Percentiles rank a stretch among this genome's conserved stretches.
phyloP scores from a whole-genome alignment of 75 land plant genomes.

The Chamaecyparis obtusa region DNA sequence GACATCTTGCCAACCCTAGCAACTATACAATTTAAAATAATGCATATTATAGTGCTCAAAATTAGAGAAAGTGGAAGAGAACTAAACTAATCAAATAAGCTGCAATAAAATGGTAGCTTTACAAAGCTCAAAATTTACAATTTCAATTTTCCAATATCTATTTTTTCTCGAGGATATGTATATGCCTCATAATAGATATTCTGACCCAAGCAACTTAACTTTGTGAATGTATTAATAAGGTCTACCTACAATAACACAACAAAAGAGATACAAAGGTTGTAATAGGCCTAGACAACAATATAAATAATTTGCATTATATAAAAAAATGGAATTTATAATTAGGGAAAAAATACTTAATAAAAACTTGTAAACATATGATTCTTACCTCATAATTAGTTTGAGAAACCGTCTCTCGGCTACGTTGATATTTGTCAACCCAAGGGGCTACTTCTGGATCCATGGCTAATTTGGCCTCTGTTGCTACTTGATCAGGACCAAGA shows the following conservation, averaged over 20 bases:
- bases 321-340: not conserved
- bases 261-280: constrained; percentile 11
- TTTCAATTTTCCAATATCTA: constrained; percentile 65
- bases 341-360: not conserved
- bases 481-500: constrained; percentile 80
- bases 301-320: not conserved
- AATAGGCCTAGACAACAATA: not conserved
- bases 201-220: constrained; percentile 78
- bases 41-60: not conserved
- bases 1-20: not conserved
- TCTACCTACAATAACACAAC: constrained; percentile 76
- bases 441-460: constrained; percentile 81
- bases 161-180: constrained; percentile 57
- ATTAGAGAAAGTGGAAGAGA: not conserved
- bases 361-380: not conserved
- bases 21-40: not conserved
- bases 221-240: constrained; percentile 85
- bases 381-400: constrained; percentile 97
- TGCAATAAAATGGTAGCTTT: not conserved
- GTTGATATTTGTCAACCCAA: constrained; percentile 94
- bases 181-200: constrained; percentile 94
- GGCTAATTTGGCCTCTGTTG: constrained; percentile 73
- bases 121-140: constrained; percentile 22
- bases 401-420: constrained; percentile 90
- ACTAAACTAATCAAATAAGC: not conserved